Evolutionary conservation across 495 filamentous ascomycete genomes (phyloP).

Genomic region (Stereocaulon alpinum): DNA sequence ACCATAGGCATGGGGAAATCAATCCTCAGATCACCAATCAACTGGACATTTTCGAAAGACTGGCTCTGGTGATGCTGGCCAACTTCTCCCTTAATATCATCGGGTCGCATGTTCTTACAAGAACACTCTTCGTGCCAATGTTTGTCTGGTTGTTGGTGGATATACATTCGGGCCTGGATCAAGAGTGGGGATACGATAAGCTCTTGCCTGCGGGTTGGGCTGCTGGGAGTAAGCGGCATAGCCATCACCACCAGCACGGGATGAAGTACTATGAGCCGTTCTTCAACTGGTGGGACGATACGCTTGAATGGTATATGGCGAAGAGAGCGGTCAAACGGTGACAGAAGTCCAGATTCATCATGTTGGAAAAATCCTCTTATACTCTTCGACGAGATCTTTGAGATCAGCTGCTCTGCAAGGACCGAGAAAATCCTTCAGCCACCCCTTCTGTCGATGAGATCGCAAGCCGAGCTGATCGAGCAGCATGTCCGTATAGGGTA

Average conservation of each 20-base stretch:
- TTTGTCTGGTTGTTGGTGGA: conserved; percentile 29
- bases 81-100: conserved; percentile 31
- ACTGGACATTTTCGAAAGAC: conserved; percentile 23
- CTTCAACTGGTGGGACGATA: conserved; percentile 29
- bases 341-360: not conserved
- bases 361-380: conserved; percentile 8
- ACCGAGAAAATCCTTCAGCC: conserved; percentile 23
- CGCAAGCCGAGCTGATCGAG: conserved; percentile 27
- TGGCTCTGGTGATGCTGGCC: conserved; percentile 26
- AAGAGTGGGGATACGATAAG: conserved; percentile 29
- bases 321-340: not conserved
- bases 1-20: conserved; percentile 27
- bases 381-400: conserved; percentile 24
- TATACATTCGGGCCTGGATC: conserved; percentile 27
- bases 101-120: conserved; percentile 28
- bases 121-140: conserved; percentile 27
- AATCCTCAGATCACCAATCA: conserved; percentile 30
- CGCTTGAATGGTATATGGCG: not conserved
- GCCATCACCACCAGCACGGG: conserved; percentile 22
- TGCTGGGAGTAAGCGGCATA: conserved; percentile 25
- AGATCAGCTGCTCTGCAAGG: conserved; percentile 27
- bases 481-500: conserved; percentile 30
- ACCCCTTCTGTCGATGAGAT: conserved; percentile 26
- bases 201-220: conserved; percentile 26
- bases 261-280: conserved; percentile 23